These are phyloP conservation scores for Plasmodium falciparum DNA, from an alignment of 169 alveolate species.

Conservation along the genomic window DNA sequence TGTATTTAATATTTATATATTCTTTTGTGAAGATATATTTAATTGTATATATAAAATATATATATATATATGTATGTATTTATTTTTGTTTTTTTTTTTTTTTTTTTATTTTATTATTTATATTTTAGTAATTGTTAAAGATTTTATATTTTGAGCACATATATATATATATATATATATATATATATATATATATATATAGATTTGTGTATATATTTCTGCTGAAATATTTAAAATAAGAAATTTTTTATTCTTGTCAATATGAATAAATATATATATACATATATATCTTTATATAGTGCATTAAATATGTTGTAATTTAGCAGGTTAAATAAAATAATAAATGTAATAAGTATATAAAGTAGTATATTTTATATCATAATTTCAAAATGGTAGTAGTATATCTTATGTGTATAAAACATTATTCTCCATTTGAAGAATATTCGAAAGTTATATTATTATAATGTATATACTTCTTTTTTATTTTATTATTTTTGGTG, in stretches of 20 bases:
- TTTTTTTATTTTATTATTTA: conserved; percentile 18
- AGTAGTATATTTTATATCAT: conserved; percentile 7
- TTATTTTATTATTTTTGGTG: conserved; percentile 1
- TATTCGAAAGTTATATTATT: background rate
- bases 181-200: conserved; percentile 9
- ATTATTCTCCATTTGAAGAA: conserved; percentile 11
- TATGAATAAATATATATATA: conserved; percentile 13
- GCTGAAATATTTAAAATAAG: conserved; percentile 42
- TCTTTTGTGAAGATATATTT: too few relatives aligned
- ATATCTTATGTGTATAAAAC: background rate
- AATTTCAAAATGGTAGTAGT: conserved; percentile 9
- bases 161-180: conserved; percentile 12
- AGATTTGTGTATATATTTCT: conserved; percentile 23
- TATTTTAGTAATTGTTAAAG: conserved; percentile 37
- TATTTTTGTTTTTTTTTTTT: background rate
- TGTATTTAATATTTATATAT: background rate
- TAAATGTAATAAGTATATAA: conserved; percentile 19
- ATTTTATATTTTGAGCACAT: conserved; percentile 12
- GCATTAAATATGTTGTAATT: conserved; percentile 6
- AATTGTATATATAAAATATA: background rate
- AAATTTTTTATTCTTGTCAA: conserved; percentile 27
- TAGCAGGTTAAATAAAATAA: conserved; percentile 25
- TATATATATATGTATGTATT: background rate
- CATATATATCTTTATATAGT: conserved; percentile 13
- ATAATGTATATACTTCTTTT: too few relatives aligned